These are phyloP conservation scores for Claviceps monticola DNA, from an alignment of 2,329 filamentous ascomycete species.

Conservation along the genomic window DNA sequence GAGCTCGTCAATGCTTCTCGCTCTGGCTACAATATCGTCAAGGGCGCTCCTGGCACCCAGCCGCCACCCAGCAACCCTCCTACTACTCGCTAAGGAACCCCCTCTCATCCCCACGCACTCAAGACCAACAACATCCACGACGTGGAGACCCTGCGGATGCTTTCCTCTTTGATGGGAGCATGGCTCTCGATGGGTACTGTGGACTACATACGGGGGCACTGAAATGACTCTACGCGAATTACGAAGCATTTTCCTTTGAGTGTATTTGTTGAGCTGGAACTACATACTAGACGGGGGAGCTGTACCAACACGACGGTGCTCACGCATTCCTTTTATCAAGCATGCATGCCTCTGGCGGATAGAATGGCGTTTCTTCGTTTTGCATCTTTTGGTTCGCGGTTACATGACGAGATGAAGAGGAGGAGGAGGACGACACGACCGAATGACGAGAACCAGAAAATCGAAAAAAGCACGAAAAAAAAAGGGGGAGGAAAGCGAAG, in stretches of 20 bases:
- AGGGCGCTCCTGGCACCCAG: constrained; percentile 12
- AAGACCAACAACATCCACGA: too few species aligned
- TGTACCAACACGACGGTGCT: background rate
- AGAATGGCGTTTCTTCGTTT: background rate
- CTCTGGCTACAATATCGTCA: constrained; percentile 30
- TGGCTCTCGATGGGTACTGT: too few species aligned
- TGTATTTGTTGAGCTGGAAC: background rate
- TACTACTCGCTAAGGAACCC: constrained; percentile 10
- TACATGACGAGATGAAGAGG: too few species aligned
- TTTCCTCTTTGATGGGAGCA: too few species aligned
- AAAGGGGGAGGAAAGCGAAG: background rate
- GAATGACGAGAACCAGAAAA: background rate
- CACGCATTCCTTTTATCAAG: background rate
- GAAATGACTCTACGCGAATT: too few species aligned
- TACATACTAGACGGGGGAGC: background rate
- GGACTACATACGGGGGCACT: too few species aligned
- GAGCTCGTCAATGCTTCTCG: constrained; percentile 25
- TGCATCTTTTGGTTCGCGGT: background rate
- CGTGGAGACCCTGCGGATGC: too few species aligned
- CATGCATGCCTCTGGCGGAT: background rate
- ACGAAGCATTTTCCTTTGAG: constrained; percentile 14
- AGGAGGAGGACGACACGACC: background rate
- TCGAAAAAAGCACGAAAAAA: background rate
- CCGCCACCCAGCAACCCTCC: constrained; percentile 2
- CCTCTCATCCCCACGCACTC: background rate